Conservation (phyloP, 2,329 filamentous ascomycete species). For the Aspergillus sp. region DNA sequence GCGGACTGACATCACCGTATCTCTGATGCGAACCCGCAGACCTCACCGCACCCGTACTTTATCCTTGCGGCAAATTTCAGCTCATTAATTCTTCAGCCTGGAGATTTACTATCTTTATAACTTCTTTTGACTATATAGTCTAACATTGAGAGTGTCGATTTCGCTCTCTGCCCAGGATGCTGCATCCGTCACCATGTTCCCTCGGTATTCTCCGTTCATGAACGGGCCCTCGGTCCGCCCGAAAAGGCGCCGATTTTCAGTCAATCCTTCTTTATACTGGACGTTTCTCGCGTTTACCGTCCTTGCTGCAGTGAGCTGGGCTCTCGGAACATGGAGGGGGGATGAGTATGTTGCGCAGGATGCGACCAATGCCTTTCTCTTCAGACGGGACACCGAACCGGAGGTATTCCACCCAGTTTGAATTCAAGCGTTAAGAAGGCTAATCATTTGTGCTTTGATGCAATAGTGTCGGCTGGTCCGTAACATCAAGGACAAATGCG, state of each 20-base stretch:
- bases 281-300: constrained; percentile 33
- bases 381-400: constrained; percentile 16
- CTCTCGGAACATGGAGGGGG: neutral
- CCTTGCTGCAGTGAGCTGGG: constrained; percentile 27
- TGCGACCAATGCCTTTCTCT: constrained; percentile 3
- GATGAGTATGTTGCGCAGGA: neutral
- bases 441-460: constrained; percentile 1
- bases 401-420: constrained; percentile 17
- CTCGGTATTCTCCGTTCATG: constrained; percentile 15
- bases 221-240: constrained; percentile 15
- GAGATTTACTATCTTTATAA: neutral
- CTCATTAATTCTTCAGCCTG: neutral
- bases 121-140: too few relatives aligned
- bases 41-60: neutral
- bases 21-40: neutral
- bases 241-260: constrained; percentile 31
- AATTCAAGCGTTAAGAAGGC: neutral
- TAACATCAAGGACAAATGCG: constrained; percentile 70
- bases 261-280: constrained; percentile 39
- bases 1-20: neutral
- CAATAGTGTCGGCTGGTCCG: constrained; percentile 71
- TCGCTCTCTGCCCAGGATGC: constrained; percentile 21
- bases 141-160: neutral
- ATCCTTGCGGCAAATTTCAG: neutral
- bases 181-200: constrained; percentile 18